Percentiles rank a stretch among this genome's conserved stretches.
Evolutionary conservation across 352 stramenopile genomes (phyloP).

Genomic region (Globisporangium barbulae): DNA sequence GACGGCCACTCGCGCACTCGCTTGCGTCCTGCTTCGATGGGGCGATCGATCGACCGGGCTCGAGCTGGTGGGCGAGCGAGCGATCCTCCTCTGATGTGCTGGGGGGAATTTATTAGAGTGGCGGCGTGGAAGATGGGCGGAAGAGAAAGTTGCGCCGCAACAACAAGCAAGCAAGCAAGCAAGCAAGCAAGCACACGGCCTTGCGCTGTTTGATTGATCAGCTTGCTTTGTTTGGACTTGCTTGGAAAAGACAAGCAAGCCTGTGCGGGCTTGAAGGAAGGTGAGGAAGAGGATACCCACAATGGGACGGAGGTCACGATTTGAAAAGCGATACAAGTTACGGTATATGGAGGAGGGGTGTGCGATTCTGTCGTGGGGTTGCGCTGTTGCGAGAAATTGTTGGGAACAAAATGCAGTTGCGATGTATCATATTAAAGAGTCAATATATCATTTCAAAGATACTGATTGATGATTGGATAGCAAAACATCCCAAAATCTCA

Average conservation of each 20-base stretch:
- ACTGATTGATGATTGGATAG: too few relatives aligned
- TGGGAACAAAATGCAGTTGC: conserved; percentile 6
- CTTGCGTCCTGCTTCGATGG: conserved; percentile 5
- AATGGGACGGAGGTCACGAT: conserved; percentile 2
- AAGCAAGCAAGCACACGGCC: too few relatives aligned
- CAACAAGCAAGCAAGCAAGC: background rate
- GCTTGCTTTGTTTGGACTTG: background rate
- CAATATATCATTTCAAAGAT: too few relatives aligned
- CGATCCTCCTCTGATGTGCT: background rate
- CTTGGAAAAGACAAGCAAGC: background rate
- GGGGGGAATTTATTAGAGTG: conserved; percentile 10
- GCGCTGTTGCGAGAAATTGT: conserved; percentile 7
- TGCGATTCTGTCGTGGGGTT: conserved; percentile 1
- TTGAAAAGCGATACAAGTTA: background rate
- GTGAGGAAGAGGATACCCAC: conserved; percentile 4
- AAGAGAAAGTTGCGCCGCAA: conserved; percentile 3
- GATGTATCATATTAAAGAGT: conserved; percentile 1
- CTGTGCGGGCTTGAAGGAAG: background rate
- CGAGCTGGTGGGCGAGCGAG: background rate
- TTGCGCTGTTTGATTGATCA: background rate
- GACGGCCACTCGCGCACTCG: background rate
- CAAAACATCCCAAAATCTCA: too few relatives aligned
- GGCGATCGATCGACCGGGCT: conserved; percentile 7
- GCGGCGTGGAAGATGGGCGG: conserved; percentile 9
- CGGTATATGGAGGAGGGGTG: background rate